A percentile compares a stretch with the other conserved stretches of the same genome.
phyloP scores from a whole-genome alignment of 257 asterid genomes.

The Paulownia fortunei region DNA sequence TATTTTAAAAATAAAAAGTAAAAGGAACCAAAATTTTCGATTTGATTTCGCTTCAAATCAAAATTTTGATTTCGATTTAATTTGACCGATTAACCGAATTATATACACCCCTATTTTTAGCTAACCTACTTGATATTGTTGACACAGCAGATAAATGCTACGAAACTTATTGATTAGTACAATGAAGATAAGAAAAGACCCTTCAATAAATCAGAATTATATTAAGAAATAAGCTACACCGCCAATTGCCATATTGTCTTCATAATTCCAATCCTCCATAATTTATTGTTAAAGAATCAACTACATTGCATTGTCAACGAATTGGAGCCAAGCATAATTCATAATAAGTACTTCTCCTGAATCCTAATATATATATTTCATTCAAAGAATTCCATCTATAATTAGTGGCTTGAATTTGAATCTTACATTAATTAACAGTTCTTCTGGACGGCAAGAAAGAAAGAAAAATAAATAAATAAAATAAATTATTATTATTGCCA shows the following conservation, averaged over 20 bases:
- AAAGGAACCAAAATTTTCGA: too few species aligned
- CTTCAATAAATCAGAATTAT: neutral
- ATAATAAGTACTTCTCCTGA: neutral
- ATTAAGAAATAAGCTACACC: neutral
- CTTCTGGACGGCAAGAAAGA: neutral
- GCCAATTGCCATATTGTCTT: neutral
- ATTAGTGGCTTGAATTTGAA: neutral
- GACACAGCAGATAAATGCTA: slow-evolving; percentile 19
- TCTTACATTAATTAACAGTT: neutral
- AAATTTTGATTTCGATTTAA: too few species aligned
- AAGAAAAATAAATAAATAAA: too few species aligned
- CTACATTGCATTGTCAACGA: neutral
- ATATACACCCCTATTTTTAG: too few species aligned
- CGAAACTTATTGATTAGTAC: neutral
- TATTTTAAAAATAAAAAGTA: too few species aligned
- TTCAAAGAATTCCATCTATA: neutral
- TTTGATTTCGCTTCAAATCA: too few species aligned
- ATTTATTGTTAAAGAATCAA: neutral
- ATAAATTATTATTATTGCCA: neutral
- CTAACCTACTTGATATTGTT: neutral
- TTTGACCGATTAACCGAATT: too few species aligned
- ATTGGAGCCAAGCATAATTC: slow-evolving; percentile 13
- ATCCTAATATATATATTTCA: neutral
- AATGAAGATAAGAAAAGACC: neutral
- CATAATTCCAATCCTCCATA: neutral